Conservation (phyloP, 23 red algal genomes). For the Agarophyton chilense region DNA sequence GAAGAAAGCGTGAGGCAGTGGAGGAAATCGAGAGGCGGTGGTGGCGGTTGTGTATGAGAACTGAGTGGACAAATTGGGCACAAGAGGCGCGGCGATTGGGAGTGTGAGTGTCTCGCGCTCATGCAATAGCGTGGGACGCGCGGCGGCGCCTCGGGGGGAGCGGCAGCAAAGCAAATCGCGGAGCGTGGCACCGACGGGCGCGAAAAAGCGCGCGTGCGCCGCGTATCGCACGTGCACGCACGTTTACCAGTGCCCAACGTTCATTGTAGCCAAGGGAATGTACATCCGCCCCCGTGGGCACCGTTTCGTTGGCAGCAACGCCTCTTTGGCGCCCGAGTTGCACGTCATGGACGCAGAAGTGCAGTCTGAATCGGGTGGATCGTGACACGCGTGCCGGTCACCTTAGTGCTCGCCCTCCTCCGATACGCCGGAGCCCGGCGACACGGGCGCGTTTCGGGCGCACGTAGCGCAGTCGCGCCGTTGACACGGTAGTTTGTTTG, state of each 20-base stretch:
- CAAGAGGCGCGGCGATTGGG: background rate
- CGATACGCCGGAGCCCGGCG: background rate
- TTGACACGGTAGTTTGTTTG: background rate
- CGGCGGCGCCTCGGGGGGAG: slow-evolving; percentile 7
- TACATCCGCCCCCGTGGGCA: too few species aligned
- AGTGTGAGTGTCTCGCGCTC: background rate
- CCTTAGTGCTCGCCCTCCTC: too few species aligned
- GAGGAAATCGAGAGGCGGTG: background rate
- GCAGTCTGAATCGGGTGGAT: too few species aligned
- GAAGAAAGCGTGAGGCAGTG: background rate
- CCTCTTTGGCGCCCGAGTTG: too few species aligned
- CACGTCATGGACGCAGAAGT: too few species aligned
- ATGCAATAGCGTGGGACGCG: background rate
- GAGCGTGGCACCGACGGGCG: background rate
- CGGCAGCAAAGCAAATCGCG: slow-evolving; percentile 1
- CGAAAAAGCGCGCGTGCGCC: background rate
- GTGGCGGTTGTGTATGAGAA: background rate
- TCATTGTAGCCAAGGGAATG: background rate
- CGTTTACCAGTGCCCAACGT: background rate
- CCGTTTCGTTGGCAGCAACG: too few species aligned
- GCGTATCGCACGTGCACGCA: background rate
- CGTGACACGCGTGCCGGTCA: too few species aligned
- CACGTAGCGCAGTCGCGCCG: background rate
- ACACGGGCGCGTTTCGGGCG: background rate
- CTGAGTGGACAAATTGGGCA: background rate